These are phyloP conservation scores for Plasmodium berghei DNA, from an alignment of 169 alveolate genomes.

Conservation along the genomic window DNA sequence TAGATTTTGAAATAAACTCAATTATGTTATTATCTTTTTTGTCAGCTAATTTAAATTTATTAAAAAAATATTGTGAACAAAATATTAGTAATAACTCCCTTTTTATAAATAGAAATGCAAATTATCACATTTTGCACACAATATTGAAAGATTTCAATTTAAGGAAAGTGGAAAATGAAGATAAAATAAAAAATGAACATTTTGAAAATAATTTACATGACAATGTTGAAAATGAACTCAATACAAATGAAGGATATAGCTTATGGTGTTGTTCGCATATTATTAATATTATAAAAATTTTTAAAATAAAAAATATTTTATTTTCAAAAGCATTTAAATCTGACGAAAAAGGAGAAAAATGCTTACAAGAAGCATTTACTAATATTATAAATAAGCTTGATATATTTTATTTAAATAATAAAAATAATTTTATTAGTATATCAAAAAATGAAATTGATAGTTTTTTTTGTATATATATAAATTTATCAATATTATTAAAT, in stretches of 20 bases:
- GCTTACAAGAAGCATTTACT: neutral
- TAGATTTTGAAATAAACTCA: neutral
- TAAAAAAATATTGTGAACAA: neutral
- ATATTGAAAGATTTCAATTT: conserved; percentile 3
- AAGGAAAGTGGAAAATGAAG: neutral
- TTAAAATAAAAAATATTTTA: conserved; percentile 15
- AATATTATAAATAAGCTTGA: neutral
- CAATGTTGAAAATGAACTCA: neutral
- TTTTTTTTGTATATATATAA: conserved; percentile 34
- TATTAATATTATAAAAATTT: conserved; percentile 27
- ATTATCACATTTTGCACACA: conserved; percentile 25
- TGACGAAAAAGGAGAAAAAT: conserved; percentile 6
- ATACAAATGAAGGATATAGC: neutral
- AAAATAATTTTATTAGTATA: neutral
- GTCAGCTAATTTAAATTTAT: conserved; percentile 28
- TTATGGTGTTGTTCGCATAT: conserved; percentile 45
- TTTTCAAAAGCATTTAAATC: neutral
- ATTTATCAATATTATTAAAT: conserved; percentile 11
- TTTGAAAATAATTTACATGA: neutral
- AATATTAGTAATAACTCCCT: neutral
- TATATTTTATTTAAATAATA: neutral
- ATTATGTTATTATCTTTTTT: conserved; percentile 23
- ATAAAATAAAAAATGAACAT: neutral
- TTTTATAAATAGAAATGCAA: conserved; percentile 15
- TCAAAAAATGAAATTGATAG: conserved; percentile 53